Percentiles rank a stretch among this genome's conserved stretches.
Evolutionary conservation across 257 asterid species (phyloP).

Genomic region (Fraxinus cuspidata): DNA sequence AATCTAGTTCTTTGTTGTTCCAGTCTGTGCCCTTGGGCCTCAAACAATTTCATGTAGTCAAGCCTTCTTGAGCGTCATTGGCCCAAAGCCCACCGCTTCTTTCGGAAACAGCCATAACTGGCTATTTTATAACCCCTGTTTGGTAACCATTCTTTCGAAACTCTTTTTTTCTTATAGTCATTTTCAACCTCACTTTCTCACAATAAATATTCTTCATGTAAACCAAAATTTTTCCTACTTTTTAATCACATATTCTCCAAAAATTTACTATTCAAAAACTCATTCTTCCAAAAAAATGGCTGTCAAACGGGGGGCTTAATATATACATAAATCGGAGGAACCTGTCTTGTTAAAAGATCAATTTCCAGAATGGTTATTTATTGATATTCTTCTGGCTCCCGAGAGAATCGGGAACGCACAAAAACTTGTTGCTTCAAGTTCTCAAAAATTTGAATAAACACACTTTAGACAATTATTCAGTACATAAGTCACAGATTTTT

Average conservation of each 20-base stretch:
- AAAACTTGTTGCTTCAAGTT: slow-evolving; percentile 4
- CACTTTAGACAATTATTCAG: not conserved
- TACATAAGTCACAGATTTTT: not conserved
- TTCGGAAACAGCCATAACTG: too few relatives aligned
- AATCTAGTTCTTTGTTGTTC: too few relatives aligned
- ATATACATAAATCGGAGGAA: not conserved
- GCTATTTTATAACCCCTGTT: too few relatives aligned
- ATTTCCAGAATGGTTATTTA: not conserved
- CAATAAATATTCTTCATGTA: too few relatives aligned
- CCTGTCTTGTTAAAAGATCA: not conserved
- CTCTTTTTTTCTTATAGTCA: too few relatives aligned
- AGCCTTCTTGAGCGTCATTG: not conserved
- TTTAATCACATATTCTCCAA: too few relatives aligned
- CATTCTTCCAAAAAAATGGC: too few relatives aligned
- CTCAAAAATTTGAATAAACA: not conserved
- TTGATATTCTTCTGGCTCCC: not conserved
- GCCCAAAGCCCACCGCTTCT: not conserved
- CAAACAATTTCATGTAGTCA: not conserved
- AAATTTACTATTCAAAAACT: too few relatives aligned
- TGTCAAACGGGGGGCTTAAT: too few relatives aligned
- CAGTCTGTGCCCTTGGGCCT: not conserved
- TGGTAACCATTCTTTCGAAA: too few relatives aligned
- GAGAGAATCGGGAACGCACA: not conserved
- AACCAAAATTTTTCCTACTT: too few relatives aligned
- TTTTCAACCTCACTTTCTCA: too few relatives aligned